phyloP scores from a whole-genome alignment of 495 filamentous ascomycete species.

The Tuber umbilicatum region DNA sequence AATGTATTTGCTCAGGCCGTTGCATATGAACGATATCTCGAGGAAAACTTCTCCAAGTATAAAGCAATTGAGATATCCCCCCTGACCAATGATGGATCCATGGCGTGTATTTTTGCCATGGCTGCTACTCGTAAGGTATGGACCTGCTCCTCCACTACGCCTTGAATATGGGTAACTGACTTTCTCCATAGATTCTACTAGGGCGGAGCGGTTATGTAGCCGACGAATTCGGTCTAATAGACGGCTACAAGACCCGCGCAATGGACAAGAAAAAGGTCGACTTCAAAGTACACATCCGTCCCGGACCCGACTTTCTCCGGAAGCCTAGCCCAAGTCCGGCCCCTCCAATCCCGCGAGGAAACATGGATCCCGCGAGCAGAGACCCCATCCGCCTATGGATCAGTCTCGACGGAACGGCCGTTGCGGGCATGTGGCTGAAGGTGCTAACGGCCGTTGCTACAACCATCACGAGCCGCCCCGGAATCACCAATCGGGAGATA shows the following conservation, averaged over 20 bases:
- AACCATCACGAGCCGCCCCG: conserved; percentile 35
- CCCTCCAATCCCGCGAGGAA: conserved; percentile 32
- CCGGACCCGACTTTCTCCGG: conserved; percentile 23
- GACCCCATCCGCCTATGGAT: conserved; percentile 41
- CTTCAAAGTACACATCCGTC: conserved; percentile 36
- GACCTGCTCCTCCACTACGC: background rate
- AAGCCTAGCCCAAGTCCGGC: conserved; percentile 20
- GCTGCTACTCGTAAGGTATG: conserved; percentile 35
- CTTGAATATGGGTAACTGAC: conserved; percentile 8
- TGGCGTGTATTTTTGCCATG: conserved; percentile 43
- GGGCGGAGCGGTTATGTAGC: conserved; percentile 33
- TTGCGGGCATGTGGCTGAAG: conserved; percentile 41
- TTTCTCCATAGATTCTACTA: conserved; percentile 25
- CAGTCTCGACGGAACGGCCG: conserved; percentile 34
- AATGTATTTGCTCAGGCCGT: conserved; percentile 40
- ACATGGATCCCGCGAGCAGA: conserved; percentile 18
- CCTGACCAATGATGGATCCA: conserved; percentile 41
- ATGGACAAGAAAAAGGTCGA: conserved; percentile 41
- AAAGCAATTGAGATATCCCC: conserved; percentile 35
- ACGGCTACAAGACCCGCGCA: conserved; percentile 40
- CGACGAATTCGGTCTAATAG: conserved; percentile 33
- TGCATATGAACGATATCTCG: conserved; percentile 33
- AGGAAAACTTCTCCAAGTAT: conserved; percentile 30
- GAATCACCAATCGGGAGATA: conserved; percentile 35
- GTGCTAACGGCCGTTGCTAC: conserved; percentile 34